A percentile compares a stretch with the other conserved stretches of the same genome.
phyloP scores from a whole-genome alignment of 106 monocot genomes.

The Allium fistulosum region DNA sequence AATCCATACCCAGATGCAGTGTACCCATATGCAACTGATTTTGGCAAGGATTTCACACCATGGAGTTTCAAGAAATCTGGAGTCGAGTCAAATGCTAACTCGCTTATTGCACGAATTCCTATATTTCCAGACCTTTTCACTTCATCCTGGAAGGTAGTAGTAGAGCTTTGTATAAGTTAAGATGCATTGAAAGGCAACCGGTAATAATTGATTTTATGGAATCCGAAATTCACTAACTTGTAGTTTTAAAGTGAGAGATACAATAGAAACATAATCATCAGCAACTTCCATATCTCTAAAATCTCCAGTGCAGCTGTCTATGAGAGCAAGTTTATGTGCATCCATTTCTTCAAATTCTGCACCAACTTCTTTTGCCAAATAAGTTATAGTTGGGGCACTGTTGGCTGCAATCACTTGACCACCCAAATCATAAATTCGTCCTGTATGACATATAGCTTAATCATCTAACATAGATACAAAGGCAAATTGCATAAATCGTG shows the following conservation, averaged over 20 bases:
- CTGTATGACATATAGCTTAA: slow-evolving; percentile 10
- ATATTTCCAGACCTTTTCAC: slow-evolving; percentile 26
- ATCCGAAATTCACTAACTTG: slow-evolving; percentile 18
- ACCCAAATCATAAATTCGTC: slow-evolving; percentile 41
- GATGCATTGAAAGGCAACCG: background rate
- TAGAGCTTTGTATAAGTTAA: background rate
- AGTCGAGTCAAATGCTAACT: slow-evolving; percentile 29
- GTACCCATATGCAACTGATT: slow-evolving; percentile 49
- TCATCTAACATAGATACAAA: background rate
- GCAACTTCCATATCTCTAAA: slow-evolving; percentile 37
- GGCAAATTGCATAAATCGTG: background rate
- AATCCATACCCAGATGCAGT: slow-evolving; percentile 53
- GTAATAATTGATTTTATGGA: background rate
- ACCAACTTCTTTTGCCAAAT: slow-evolving; percentile 40
- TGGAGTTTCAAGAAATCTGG: slow-evolving; percentile 28
- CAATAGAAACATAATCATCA: slow-evolving; percentile 39
- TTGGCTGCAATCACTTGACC: slow-evolving; percentile 58
- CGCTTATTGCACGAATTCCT: slow-evolving; percentile 36
- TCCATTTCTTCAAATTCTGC: slow-evolving; percentile 45
- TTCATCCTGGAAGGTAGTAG: slow-evolving; percentile 24
- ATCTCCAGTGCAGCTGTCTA: slow-evolving; percentile 33
- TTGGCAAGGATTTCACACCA: slow-evolving; percentile 28
- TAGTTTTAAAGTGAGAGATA: slow-evolving; percentile 37
- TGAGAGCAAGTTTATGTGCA: slow-evolving; percentile 37
- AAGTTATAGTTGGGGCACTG: slow-evolving; percentile 37